Base-by-base conservation (phyloP, 1,284 basidiomycete genomes). In the Termitomyces sp. region DNA sequence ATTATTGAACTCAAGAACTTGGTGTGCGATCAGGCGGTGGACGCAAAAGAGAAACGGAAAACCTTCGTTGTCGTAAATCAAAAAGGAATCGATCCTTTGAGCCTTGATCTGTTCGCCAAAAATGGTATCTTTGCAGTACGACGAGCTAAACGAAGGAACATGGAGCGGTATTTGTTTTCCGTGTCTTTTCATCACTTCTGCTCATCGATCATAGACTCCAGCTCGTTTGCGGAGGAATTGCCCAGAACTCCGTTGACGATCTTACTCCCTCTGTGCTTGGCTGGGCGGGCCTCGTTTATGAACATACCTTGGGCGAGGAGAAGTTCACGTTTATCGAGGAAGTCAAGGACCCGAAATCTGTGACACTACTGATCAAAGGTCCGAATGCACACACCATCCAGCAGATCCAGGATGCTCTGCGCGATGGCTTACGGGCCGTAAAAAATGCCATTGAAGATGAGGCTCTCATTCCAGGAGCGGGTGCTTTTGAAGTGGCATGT, bases 271-370 rank as follows among this genome's bases (percentile, higher is more conserved):
- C 92, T 53, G 81, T 94, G 39, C 84, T 99, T 41, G 97, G 97
- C 40, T 98, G 92, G 85, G 97, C 97, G 39, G 97, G 97, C 5
- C 84, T 99, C 53, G 94, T 99, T 28, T 99, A 99, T 75, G 97
- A 99, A 74, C 95, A 99, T 73, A 98, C 96, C 8, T 83, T 99
- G 26, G 96, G 97, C 62, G 97, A 99, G 73, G 97, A 99, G 69
- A 99, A 99, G 71, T 99, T 84, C 74, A 99, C 97, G 0, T 99
- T 99, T 70, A 81, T 99, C 47, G 97, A 99, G 72, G 93, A 99
- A 60, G 94, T 97, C 70, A 92, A 90, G 72, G 86, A 90, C 57
- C 96, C 97, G n/a, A 95, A 94, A 80, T 91, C 87, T 58, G 97
- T 98, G 38, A 99, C 97, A 6, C 81, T 99, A 54, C 81, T 99